Conservation (phyloP, 371 early-diverging fungal species). For the Entomophthora muscae region DNA sequence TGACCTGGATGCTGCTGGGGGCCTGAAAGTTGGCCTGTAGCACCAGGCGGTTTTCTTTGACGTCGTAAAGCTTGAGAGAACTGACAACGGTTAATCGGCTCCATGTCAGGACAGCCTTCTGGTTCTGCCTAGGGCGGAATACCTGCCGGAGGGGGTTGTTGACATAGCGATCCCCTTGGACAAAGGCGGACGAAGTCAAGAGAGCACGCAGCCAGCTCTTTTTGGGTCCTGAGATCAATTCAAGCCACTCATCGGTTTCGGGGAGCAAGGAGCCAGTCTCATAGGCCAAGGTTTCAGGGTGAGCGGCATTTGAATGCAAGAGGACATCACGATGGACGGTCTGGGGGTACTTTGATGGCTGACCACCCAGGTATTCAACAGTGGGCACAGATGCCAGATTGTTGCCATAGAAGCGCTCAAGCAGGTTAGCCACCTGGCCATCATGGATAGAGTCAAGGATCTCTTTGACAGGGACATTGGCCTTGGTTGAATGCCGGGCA, state of each 20-base stretch:
- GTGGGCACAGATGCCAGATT: slow-evolving; percentile 42
- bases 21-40: slow-evolving; percentile 37
- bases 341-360: slow-evolving; percentile 14
- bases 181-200: slow-evolving; percentile 57
- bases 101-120: slow-evolving; percentile 49
- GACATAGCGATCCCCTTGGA: slow-evolving; percentile 54
- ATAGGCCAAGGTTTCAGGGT: slow-evolving; percentile 19
- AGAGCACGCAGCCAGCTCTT: slow-evolving; percentile 78
- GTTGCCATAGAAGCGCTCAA: no score
- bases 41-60: slow-evolving; percentile 32
- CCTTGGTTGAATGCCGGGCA: slow-evolving; percentile 51
- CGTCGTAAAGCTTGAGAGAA: slow-evolving; percentile 31
- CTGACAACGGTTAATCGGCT: slow-evolving; percentile 26
- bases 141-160: slow-evolving; percentile 63
- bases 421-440: no score
- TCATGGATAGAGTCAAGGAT: no score
- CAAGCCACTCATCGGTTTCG: slow-evolving; percentile 46
- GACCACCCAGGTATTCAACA: slow-evolving; percentile 68
- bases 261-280: slow-evolving; percentile 34
- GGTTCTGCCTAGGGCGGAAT: slow-evolving; percentile 63
- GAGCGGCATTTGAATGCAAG: slow-evolving; percentile 11
- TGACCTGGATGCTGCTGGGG: slow-evolving; percentile 40
- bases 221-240: slow-evolving; percentile 46
- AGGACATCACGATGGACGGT: background rate
- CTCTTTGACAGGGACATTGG: slow-evolving; percentile 76